Conservation (phyloP, 768 basidiomycete genomes). For the Leccinum fibrillosum region DNA sequence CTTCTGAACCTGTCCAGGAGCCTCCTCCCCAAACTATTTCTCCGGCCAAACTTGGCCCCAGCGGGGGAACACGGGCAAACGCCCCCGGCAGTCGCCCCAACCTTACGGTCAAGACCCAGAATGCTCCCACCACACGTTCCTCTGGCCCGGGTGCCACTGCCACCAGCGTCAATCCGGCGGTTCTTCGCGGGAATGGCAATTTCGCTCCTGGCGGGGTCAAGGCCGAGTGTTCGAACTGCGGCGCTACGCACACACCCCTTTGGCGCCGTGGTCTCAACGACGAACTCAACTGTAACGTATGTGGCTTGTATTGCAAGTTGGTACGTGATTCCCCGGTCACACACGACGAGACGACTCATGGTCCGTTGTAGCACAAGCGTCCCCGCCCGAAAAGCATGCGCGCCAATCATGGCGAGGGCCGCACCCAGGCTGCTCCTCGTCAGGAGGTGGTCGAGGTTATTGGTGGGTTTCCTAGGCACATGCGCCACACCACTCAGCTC, state of each 20-base stretch:
- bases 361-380: conserved; percentile 66
- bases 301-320: conserved; percentile 83
- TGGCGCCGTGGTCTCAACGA: conserved; percentile 87
- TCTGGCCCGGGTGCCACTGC: conserved; percentile 66
- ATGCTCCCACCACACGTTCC: conserved; percentile 41
- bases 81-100: conserved; percentile 48
- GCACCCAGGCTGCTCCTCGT: conserved; percentile 60
- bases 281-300: conserved; percentile 87
- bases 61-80: conserved; percentile 47
- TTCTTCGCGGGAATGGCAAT: too few species aligned
- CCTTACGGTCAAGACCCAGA: conserved; percentile 1
- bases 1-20: conserved; percentile 40
- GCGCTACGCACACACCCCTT: conserved; percentile 83
- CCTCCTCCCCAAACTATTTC: conserved; percentile 49
- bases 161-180: conserved; percentile 14
- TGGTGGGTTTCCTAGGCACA: conserved; percentile 45
- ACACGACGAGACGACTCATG: background rate
- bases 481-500: conserved; percentile 28
- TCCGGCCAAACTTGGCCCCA: conserved; percentile 55
- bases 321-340: conserved; percentile 38
- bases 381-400: conserved; percentile 88
- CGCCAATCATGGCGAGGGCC: conserved; percentile 68
- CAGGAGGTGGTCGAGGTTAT: conserved; percentile 73
- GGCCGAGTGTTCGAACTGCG: conserved; percentile 40
- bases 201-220: too few species aligned